Percentiles rank a stretch among this genome's conserved stretches.
phyloP scores from a whole-genome alignment of 805 yeast genomes.

The Scheffersomyces stipitis region DNA sequence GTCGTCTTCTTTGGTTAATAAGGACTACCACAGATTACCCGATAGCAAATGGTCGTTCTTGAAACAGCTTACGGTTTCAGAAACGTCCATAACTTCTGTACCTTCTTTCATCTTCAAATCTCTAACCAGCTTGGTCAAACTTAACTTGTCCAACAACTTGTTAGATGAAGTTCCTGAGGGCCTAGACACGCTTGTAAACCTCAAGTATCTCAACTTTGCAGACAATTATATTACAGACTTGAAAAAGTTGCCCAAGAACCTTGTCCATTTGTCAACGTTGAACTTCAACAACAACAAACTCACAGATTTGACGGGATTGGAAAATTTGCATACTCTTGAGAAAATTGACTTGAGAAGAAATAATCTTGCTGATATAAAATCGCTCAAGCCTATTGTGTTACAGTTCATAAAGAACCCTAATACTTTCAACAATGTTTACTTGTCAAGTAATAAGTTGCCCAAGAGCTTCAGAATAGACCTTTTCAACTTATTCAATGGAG shows the following conservation, averaged over 20 bases:
- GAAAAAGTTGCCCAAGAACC: conserved; percentile 32
- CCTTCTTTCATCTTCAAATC: conserved; percentile 40
- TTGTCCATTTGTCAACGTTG: conserved; percentile 41
- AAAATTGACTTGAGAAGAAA: conserved; percentile 57
- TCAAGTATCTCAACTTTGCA: conserved; percentile 47
- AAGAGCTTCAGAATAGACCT: conserved; percentile 53
- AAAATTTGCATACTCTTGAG: conserved; percentile 41
- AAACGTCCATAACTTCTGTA: conserved; percentile 37
- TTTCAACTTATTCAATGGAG: conserved; percentile 57
- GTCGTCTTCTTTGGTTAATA: conserved; percentile 1
- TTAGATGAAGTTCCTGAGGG: conserved; percentile 54
- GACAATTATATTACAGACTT: conserved; percentile 41
- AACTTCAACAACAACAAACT: conserved; percentile 53
- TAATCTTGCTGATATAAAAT: conserved; percentile 30
- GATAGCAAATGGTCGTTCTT: conserved; percentile 41
- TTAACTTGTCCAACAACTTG: conserved; percentile 57
- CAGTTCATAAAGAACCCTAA: conserved; percentile 28
- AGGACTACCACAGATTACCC: conserved; percentile 24
- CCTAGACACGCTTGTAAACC: conserved; percentile 44
- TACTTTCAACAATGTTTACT: conserved; percentile 41
- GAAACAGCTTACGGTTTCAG: conserved; percentile 41
- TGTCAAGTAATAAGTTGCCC: conserved; percentile 41
- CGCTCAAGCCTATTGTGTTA: conserved; percentile 35
- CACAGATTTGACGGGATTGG: conserved; percentile 43
- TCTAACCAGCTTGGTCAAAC: conserved; percentile 37